These are phyloP conservation scores for Hibiscus trionum DNA, from an alignment of 345 rosid genomes.

Conservation along the genomic window DNA sequence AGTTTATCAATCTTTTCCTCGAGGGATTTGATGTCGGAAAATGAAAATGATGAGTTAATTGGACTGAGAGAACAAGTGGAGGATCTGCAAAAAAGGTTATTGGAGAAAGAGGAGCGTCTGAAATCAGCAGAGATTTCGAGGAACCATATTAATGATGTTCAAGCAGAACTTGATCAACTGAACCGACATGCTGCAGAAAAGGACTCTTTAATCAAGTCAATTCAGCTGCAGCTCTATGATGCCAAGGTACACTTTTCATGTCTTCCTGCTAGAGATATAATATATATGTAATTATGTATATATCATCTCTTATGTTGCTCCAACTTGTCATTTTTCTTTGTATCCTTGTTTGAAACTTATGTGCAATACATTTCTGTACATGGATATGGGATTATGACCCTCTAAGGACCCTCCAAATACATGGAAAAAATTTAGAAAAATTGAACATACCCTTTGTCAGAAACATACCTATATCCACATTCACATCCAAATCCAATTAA, in stretches of 20 bases:
- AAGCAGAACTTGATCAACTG: slow-evolving; percentile 50
- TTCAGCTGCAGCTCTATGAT: slow-evolving; percentile 68
- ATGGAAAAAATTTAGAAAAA: neutral
- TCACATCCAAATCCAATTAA: neutral
- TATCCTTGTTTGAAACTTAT: neutral
- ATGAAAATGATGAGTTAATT: slow-evolving; percentile 50
- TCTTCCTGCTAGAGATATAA: too few species aligned
- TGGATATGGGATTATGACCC: neutral
- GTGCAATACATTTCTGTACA: neutral
- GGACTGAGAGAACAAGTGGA: slow-evolving; percentile 60
- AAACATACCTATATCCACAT: neutral
- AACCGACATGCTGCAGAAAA: slow-evolving; percentile 53
- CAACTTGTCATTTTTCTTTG: neutral
- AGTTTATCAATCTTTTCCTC: slow-evolving; percentile 36
- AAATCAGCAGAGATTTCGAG: slow-evolving; percentile 50
- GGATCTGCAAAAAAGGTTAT: slow-evolving; percentile 55
- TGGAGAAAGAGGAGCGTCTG: slow-evolving; percentile 78
- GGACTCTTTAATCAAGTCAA: slow-evolving; percentile 57
- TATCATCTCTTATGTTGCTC: neutral
- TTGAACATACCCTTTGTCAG: neutral
- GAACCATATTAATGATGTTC: slow-evolving; percentile 37
- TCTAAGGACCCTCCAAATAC: neutral
- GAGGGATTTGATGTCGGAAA: slow-evolving; percentile 42
- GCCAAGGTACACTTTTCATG: slow-evolving; percentile 47
- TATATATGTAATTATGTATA: too few species aligned